Evolutionary conservation across 179 eudicot genomes (phyloP), one percentile per base, ranked within the genome.

Genomic region (Beta macrorhiza): DNA sequence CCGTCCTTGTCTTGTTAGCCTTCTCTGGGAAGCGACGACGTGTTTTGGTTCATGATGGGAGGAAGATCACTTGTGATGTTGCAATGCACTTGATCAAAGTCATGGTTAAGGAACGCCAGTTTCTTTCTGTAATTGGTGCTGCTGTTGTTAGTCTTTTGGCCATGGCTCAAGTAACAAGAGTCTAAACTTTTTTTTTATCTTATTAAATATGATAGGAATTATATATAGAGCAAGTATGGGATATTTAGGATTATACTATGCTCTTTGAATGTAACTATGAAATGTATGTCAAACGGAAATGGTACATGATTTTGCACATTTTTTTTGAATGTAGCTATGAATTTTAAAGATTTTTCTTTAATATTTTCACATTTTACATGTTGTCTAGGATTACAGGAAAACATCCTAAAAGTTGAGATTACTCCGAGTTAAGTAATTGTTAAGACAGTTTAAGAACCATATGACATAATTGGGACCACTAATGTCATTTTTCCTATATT

Each of bases 1-100:
- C 93, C 4, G 91, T 93, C 77, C 67, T 92, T 59, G 96, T 92
- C 49, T 81, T 93, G 37, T 74, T 93, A 14, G 88, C 97, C 12
- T 90, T 92, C 9, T 88, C 87, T 0, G 98, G 98, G 44, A 93
- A 92, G 69, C 87, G 93, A 3, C 86, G 94, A 0, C 84, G 91
- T 5, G 92, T 92, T 7, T 84, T 93, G 78, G 98, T 80, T 37
- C 83, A 77, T 68, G 86, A 90, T 69, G 92, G 94, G 29, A 85
- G 87, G 83, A 90, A 85, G 87, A 93, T 93, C 73, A 90, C 97
- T 16, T n/a, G 76, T 6, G 98, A 93, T 56, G 87, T 93, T 59
- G 91, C 89, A 5, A 78, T 89, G 88, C 70, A 81, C 53, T 72
- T 89, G 78, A 78, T 83, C 14, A 81, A 82, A 80, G 89, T 85